Evolutionary conservation across 2,329 filamentous ascomycete genomes (phyloP).

Genomic region (Rasamsonia emersonii): DNA sequence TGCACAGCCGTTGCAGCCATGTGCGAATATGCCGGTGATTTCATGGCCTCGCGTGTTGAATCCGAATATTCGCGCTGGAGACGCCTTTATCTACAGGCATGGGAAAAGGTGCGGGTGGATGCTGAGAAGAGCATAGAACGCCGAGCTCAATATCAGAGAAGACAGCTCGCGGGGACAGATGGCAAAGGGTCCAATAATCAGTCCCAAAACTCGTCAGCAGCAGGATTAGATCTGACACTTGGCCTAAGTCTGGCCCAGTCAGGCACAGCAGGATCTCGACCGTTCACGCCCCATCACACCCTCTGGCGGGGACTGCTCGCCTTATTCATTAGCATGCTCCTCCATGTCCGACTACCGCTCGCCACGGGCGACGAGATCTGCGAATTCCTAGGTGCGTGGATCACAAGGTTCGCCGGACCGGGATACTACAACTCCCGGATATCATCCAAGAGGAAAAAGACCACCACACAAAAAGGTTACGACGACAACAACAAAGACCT

Average conservation of each 20-base stretch:
- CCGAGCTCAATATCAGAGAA: slow-evolving; percentile 16
- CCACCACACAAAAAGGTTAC: slow-evolving; percentile 9
- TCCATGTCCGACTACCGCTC: slow-evolving; percentile 30
- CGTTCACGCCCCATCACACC: slow-evolving; percentile 31
- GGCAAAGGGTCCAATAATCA: not conserved
- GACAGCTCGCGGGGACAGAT: slow-evolving; percentile 4
- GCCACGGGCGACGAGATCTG: slow-evolving; percentile 35
- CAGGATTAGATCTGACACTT: slow-evolving; percentile 2
- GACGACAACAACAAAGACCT: slow-evolving; percentile 5
- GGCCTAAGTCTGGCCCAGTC: slow-evolving; percentile 15
- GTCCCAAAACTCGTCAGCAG: not conserved
- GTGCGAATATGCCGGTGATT: slow-evolving; percentile 67
- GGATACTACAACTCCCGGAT: slow-evolving; percentile 17
- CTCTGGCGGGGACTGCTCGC: slow-evolving; percentile 30
- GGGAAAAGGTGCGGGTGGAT: slow-evolving; percentile 29
- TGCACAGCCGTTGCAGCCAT: slow-evolving; percentile 60
- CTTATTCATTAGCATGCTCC: slow-evolving; percentile 32
- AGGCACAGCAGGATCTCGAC: slow-evolving; percentile 12
- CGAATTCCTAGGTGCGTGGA: slow-evolving; percentile 28
- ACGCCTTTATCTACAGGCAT: slow-evolving; percentile 30
- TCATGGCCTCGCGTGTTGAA: slow-evolving; percentile 67
- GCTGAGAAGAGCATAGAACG: slow-evolving; percentile 27
- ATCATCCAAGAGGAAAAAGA: not conserved
- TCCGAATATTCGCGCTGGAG: slow-evolving; percentile 51
- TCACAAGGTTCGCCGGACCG: slow-evolving; percentile 25